Conservation (phyloP, 1,284 basidiomycete genomes). For the Ustilago vetiveriae region DNA sequence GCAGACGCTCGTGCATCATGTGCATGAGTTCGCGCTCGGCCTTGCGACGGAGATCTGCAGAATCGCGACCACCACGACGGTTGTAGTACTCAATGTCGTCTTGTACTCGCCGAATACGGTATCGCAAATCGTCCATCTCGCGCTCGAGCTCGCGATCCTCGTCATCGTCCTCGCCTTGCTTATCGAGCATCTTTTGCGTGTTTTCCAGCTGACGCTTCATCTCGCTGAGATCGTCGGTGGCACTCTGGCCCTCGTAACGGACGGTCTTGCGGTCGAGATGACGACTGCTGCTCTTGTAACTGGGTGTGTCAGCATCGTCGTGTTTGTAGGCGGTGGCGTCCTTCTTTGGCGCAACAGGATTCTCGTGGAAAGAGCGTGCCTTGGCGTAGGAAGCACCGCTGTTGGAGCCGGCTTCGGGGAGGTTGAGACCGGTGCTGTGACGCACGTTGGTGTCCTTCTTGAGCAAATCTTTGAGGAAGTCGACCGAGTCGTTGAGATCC, state of each 20-base stretch:
- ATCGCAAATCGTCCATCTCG: constrained; percentile 87
- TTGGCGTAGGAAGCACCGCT: constrained; percentile 70
- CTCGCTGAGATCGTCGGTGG: constrained; percentile 77
- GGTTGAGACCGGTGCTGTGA: constrained; percentile 68
- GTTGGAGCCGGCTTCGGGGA: constrained; percentile 66
- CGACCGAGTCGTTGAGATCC: constrained; percentile 89
- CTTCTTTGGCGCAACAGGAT: constrained; percentile 73
- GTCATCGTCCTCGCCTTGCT: constrained; percentile 82
- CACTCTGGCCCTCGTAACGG: constrained; percentile 77
- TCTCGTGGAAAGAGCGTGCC: constrained; percentile 75
- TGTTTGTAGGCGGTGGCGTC: constrained; percentile 96
- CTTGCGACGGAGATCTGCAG: constrained; percentile 80
- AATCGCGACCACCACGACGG: constrained; percentile 77
- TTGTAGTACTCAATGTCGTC: constrained; percentile 92
- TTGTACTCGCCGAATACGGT: constrained; percentile 85
- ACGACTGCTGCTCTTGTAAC: constrained; percentile 84
- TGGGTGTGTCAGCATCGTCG: constrained; percentile 72
- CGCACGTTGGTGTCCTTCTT: constrained; percentile 76
- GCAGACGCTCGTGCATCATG: constrained; percentile 89
- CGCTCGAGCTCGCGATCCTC: constrained; percentile 75
- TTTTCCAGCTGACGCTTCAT: constrained; percentile 86
- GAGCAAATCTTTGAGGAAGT: constrained; percentile 88
- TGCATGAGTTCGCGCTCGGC: constrained; percentile 88
- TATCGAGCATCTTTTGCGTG: constrained; percentile 84
- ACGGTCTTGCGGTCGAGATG: constrained; percentile 88